These are phyloP conservation scores for Botrytis medusae DNA, from an alignment of 2,329 filamentous ascomycete genomes.

Conservation along the genomic window DNA sequence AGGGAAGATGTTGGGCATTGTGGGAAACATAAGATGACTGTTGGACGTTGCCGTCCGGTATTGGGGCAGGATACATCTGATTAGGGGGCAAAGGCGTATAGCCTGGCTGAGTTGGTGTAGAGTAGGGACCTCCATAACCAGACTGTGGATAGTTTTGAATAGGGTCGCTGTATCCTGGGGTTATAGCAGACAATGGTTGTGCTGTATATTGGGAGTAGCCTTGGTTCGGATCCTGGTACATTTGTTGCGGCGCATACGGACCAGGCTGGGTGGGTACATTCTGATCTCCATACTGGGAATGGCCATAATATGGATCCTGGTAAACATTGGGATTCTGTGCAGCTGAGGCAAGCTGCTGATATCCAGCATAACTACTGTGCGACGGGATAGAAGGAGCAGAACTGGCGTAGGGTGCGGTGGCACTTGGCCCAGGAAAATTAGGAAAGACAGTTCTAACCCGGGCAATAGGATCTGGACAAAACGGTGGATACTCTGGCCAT, in stretches of 20 bases:
- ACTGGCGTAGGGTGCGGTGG: constrained; percentile 39
- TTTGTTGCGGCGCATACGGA: constrained; percentile 35
- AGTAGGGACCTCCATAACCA: constrained; percentile 33
- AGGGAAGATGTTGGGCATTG: constrained; percentile 28
- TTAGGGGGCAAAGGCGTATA: constrained; percentile 29
- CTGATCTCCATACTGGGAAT: constrained; percentile 40
- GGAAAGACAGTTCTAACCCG: constrained; percentile 39
- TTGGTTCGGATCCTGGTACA: constrained; percentile 33
- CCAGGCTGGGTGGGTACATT: constrained; percentile 38
- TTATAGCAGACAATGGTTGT: constrained; percentile 29
- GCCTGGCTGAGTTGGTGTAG: constrained; percentile 25
- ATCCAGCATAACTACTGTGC: constrained; percentile 41
- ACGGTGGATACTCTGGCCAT: constrained; percentile 76
- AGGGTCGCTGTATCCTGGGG: constrained; percentile 31
- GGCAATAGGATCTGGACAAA: constrained; percentile 58
- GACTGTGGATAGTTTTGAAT: constrained; percentile 35
- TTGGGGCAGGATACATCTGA: constrained; percentile 29
- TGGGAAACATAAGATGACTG: constrained; percentile 30
- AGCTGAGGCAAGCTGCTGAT: constrained; percentile 33
- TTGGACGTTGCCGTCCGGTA: constrained; percentile 26
- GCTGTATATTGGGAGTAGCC: constrained; percentile 31
- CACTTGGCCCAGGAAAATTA: constrained; percentile 38
- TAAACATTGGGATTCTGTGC: constrained; percentile 34
- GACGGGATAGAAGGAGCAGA: constrained; percentile 35
- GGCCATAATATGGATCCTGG: constrained; percentile 40